Conservation (phyloP, 495 filamentous ascomycete species). For the Aspergillus bertholletiae region DNA sequence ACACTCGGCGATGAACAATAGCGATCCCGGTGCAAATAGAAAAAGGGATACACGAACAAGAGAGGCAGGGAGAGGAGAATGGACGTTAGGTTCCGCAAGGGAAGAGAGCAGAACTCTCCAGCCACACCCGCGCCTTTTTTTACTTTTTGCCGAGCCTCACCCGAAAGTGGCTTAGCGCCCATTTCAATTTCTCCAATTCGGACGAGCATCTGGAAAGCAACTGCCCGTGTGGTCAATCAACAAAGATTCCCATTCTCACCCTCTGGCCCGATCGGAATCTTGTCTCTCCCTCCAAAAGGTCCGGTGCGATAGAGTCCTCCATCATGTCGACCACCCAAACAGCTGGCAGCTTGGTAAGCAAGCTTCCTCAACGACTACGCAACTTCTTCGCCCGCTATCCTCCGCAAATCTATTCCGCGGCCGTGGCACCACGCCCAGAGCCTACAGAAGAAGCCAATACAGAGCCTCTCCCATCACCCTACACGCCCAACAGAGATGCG, state of each 20-base stretch:
- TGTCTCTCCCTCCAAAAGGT: neutral
- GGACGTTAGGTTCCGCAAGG: neutral
- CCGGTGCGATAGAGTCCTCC: neutral
- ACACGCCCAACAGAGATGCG: slow-evolving; percentile 45
- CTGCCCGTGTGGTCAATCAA: neutral
- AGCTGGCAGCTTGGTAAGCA: slow-evolving; percentile 14
- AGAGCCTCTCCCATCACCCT: slow-evolving; percentile 37
- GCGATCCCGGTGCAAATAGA: neutral
- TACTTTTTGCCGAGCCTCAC: slow-evolving; percentile 15
- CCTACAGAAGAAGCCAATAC: slow-evolving; percentile 18
- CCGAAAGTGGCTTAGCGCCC: slow-evolving; percentile 21
- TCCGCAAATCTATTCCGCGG: slow-evolving; percentile 49
- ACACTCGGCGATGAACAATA: neutral
- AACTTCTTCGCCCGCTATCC: slow-evolving; percentile 90
- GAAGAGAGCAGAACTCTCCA: slow-evolving; percentile 3
- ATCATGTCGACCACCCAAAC: slow-evolving; percentile 25
- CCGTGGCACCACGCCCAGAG: slow-evolving; percentile 36
- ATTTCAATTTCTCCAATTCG: slow-evolving; percentile 13
- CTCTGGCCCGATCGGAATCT: neutral
- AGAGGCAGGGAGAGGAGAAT: neutral
- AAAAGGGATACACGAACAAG: neutral
- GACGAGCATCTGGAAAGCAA: neutral
- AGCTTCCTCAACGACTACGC: slow-evolving; percentile 64
- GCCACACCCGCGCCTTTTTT: slow-evolving; percentile 12
- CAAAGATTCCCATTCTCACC: neutral